Conservation (phyloP, 2,329 filamentous ascomycete species). For the Exserohilum turcica region DNA sequence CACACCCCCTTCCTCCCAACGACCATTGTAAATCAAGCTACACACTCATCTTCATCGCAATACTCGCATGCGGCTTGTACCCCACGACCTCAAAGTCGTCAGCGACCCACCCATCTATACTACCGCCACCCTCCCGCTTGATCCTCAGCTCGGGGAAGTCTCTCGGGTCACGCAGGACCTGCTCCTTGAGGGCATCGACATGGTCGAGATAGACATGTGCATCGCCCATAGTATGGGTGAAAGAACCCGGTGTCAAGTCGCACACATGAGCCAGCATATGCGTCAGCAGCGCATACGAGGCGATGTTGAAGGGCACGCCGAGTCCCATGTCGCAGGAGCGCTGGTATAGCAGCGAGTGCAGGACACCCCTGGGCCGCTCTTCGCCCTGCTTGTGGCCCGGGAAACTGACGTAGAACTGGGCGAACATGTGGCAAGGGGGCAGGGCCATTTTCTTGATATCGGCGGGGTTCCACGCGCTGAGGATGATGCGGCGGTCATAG, state of each 20-base stretch:
- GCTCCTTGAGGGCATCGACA: constrained; percentile 80
- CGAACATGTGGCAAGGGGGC: constrained; percentile 96
- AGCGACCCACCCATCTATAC: constrained; percentile 86
- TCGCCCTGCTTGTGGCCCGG: constrained; percentile 51
- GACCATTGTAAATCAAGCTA: constrained; percentile 42
- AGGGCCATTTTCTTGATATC: constrained; percentile 88
- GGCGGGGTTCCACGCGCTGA: constrained; percentile 91
- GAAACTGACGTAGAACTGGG: constrained; percentile 90
- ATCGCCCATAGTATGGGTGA: constrained; percentile 97
- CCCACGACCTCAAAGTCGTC: constrained; percentile 88
- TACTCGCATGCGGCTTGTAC: constrained; percentile 88
- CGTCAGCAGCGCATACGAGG: constrained; percentile 87
- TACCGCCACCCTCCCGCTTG: constrained; percentile 67
- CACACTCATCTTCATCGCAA: constrained; percentile 99
- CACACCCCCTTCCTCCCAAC: background rate
- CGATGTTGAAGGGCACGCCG: constrained; percentile 97
- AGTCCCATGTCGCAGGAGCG: constrained; percentile 96
- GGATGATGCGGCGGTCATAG: constrained; percentile 86
- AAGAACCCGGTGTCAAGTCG: constrained; percentile 79
- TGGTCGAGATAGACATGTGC: constrained; percentile 97
- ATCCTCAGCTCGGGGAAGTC: constrained; percentile 82
- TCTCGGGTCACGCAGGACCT: constrained; percentile 78
- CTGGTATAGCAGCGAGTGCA: constrained; percentile 92
- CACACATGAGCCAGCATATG: constrained; percentile 93
- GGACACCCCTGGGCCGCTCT: constrained; percentile 62